A percentile compares a stretch with the other conserved stretches of the same genome.
Conservation (phyloP, 225 moss, liverwort and hornwort species). For the Bryum argenteum region DNA sequence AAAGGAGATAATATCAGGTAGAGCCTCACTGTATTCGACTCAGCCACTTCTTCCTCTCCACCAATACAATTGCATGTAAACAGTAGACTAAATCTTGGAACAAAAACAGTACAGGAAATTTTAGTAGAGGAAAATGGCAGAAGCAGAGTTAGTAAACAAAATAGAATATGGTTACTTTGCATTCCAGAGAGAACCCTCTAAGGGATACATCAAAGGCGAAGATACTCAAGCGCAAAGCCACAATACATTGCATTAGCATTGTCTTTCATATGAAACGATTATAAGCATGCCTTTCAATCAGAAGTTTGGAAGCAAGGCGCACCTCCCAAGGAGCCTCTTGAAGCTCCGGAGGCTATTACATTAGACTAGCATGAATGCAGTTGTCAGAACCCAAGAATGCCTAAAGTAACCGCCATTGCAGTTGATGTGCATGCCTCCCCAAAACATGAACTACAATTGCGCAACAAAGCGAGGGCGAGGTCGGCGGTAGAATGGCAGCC, state of each 20-base stretch:
- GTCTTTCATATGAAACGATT: constrained; percentile 27
- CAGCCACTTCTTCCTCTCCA: too few species aligned
- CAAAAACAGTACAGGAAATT: too few species aligned
- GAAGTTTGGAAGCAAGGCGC: constrained; percentile 81
- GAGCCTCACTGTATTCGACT: constrained; percentile 68
- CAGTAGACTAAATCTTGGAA: too few species aligned
- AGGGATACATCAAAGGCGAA: constrained; percentile 19
- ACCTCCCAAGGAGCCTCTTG: constrained; percentile 88
- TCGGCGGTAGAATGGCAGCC: too few species aligned
- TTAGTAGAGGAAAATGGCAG: constrained; percentile 21
- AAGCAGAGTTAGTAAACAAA: constrained; percentile 23
- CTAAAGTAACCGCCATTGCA: too few species aligned
- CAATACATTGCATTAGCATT: constrained; percentile 16
- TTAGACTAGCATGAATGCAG: constrained; percentile 65
- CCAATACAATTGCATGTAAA: too few species aligned
- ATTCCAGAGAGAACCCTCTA: background rate
- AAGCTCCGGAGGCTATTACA: constrained; percentile 44
- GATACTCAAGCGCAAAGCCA: too few species aligned
- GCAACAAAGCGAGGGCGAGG: too few species aligned
- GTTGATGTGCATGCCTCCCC: too few species aligned
- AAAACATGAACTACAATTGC: too few species aligned
- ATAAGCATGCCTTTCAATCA: constrained; percentile 80
- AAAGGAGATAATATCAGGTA: constrained; percentile 76
- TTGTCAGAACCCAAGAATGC: constrained; percentile 42
- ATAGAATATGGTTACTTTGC: background rate